Evolutionary conservation across 2,329 filamentous ascomycete species (phyloP).

Genomic region (Neoscytalidium dimidiatum): DNA sequence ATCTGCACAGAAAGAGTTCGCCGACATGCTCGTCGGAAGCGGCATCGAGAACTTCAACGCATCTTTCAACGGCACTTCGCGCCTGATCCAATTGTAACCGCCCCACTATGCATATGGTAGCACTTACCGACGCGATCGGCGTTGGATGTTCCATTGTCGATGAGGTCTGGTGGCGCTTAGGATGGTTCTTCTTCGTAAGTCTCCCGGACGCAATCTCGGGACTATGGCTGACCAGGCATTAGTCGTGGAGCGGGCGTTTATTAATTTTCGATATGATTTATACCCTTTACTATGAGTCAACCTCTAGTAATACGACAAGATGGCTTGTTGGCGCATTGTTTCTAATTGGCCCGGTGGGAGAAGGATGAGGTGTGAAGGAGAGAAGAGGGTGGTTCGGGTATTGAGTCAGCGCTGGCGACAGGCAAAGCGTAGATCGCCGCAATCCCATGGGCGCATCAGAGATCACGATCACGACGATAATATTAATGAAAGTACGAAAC

Average conservation of each 20-base stretch:
- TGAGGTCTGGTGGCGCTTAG: neutral
- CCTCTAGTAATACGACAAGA: conserved; percentile 9
- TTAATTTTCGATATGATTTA: neutral
- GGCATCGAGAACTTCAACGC: neutral
- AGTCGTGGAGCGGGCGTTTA: neutral
- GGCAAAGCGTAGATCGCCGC: neutral
- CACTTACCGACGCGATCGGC: too few species aligned
- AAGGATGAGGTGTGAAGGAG: neutral
- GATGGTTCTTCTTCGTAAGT: neutral
- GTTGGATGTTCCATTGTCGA: neutral
- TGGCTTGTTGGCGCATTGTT: neutral
- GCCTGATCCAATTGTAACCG: neutral
- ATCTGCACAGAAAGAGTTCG: neutral
- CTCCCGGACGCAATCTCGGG: too few species aligned
- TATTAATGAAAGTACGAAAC: neutral
- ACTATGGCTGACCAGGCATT: neutral
- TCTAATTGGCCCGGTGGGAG: neutral
- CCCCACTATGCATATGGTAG: neutral
- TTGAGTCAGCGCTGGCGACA: neutral
- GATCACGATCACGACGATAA: neutral
- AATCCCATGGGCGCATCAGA: neutral
- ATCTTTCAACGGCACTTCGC: neutral
- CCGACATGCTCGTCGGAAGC: neutral
- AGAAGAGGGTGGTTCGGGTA: too few species aligned
- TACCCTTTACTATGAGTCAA: conserved; percentile 14